Conservation (phyloP, 257 asterid genomes). For the Verbascum thapsus region DNA sequence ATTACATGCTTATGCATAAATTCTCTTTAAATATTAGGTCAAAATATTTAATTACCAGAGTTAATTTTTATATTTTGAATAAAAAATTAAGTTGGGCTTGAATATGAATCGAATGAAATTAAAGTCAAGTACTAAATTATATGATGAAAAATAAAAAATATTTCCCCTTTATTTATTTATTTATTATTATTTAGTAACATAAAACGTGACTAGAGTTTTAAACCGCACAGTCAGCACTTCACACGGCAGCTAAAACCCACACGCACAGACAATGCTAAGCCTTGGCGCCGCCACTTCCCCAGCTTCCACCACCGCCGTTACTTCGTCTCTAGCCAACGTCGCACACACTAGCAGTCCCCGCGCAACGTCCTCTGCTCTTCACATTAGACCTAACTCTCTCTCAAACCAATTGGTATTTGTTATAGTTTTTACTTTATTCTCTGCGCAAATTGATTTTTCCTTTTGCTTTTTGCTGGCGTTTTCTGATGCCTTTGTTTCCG, state of each 20-base stretch:
- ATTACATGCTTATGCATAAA: too few species aligned
- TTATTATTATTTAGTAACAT: too few species aligned
- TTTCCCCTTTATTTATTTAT: too few species aligned
- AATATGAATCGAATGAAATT: too few species aligned
- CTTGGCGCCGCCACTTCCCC: conserved; percentile 33
- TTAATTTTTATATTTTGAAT: too few species aligned
- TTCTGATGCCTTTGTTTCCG: background rate
- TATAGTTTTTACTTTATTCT: background rate
- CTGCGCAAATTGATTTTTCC: background rate
- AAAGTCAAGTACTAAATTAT: too few species aligned
- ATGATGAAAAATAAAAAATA: too few species aligned
- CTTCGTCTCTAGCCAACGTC: conserved; percentile 33
- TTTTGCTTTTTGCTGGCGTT: background rate
- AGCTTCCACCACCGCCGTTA: conserved; percentile 34
- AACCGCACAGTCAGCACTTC: too few species aligned
- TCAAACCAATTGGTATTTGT: conserved; percentile 39
- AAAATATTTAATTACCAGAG: too few species aligned
- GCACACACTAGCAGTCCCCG: conserved; percentile 20
- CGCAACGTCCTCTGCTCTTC: conserved; percentile 28
- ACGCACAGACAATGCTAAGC: conserved; percentile 32
- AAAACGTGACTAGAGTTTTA: background rate
- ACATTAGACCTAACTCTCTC: conserved; percentile 21
- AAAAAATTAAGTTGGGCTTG: too few species aligned
- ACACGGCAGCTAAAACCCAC: too few species aligned
- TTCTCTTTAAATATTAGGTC: too few species aligned